Evolutionary conservation across 2,329 filamentous ascomycete genomes (phyloP), one percentile per base, ranked within the genome.

Genomic region (Penicillium hordei): DNA sequence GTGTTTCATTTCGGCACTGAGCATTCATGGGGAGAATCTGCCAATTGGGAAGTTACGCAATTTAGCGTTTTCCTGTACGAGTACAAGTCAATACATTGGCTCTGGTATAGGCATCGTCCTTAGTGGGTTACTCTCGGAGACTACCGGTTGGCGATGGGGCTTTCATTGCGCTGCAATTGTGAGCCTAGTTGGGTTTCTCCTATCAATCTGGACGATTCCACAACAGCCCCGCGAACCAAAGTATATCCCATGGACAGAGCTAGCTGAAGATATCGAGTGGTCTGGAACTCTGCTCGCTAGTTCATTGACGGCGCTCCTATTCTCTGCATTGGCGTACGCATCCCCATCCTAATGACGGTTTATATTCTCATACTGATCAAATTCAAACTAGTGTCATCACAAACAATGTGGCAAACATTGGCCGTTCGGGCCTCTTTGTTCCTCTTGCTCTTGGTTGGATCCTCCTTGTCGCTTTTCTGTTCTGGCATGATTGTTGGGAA

Each of bases 51-150:
- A 75, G 44, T 65, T 71, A 36, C 72, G 81, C 13, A 82, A 83
- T 59, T 72, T 82, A 29, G 81, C 77, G 1, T 82, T 83, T 62
- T 78, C 79, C 0, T 74, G 74, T 10, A 73, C 82, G 59, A 81
- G 81, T 1, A 73, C 75, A 27, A 76, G 76, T 15, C 80, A 82
- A 52, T 81, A 81, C 0, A 60, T 82, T 21, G 82, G 82, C 0
- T 83, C 81, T 59, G 75, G 72, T 0, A 55, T 82, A 1, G 82
- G 82, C 0, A 70, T 84, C 3, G 72, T 78, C 5, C 67, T 83
- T 5, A 79, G 81, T 29, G 81, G 82, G 55, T 60, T 83, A 0
- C 73, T 82, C 33, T 69, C 75, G 1, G 72, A 81, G 33, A 75
- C 70, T 0, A 73, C 79, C 27, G 77, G 78, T 7, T 83, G 81